Base-by-base conservation (phyloP, 305 asterid species). In the Fraxinus sp. region DNA sequence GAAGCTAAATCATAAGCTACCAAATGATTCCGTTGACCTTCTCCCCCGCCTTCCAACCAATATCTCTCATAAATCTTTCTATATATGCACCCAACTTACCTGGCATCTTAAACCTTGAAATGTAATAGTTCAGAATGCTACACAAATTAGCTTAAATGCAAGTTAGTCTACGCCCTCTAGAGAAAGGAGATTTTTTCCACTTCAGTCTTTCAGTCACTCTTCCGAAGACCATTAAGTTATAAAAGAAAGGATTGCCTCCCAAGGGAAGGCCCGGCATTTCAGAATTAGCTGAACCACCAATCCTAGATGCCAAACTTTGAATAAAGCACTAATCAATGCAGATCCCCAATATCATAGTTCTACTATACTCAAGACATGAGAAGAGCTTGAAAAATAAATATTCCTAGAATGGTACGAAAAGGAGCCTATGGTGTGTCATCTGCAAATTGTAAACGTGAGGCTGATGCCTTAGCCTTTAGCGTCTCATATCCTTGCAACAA, bases 171-270 rank as follows among this genome's bases (percentile, higher is more conserved):
- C 72, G 6, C 6, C 35, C 72, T 64, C 72, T 64, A 64, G 1
- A 64, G 33, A 22, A 22, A 33, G 72, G 72, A 64, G 14, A 24
- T 64, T 26, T 64, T 24, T 62, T 64, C 72, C 32, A 64, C 28
- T 59, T 8, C 72, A 64, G 33, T 64, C 16, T 64, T 24, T 64
- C 73, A 9, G 33, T 64, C n/a, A 8, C 73, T 64, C 73, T 64
- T 16, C 5, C 73, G 4, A 22, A 22, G 33, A 24, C 16, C 16
- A 22, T 13, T 24, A 24, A 9, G 35, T 22, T 16, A 22, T 26
- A 64, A 64, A 64, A 24, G n/a, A 64, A 64, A 64, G 73, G 32
- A 64, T 64, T 64, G 73, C 73, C n/a, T 64, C 33, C 73, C 73
- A 10, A 64, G 16, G n/a, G 33, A 64, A 64, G 73, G 16, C 33